Evolutionary conservation across 2,329 filamentous ascomycete genomes (phyloP).

Genomic region (Pestalotiopsis sp.): DNA sequence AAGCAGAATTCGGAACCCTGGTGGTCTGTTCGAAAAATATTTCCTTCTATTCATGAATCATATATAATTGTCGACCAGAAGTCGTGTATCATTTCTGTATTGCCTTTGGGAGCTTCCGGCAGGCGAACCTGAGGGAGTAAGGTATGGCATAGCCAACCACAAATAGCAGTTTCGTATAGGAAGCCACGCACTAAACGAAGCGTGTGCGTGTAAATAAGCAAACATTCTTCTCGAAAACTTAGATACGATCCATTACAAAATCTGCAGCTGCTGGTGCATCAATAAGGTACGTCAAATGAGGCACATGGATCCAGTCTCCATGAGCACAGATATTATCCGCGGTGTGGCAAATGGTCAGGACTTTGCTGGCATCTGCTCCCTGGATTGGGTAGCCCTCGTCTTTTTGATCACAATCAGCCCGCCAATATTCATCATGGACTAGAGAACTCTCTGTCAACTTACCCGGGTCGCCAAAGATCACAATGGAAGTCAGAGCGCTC

Average conservation of each 20-base stretch:
- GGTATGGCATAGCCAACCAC: no score
- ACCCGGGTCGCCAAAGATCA: constrained; percentile 11
- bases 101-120: no score
- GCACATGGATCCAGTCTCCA: constrained; percentile 8
- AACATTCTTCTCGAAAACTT: neutral
- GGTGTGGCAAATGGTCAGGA: constrained; percentile 4
- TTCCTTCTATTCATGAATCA: no score
- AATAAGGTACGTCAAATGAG: constrained; percentile 7
- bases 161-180: no score
- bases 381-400: constrained; percentile 1
- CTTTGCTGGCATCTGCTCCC: neutral
- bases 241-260: neutral
- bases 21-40: no score
- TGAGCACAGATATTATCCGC: constrained; percentile 8
- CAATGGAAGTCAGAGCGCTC: constrained; percentile 3
- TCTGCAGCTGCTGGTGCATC: neutral
- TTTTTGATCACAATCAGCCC: neutral
- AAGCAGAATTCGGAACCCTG: neutral
- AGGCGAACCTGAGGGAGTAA: no score
- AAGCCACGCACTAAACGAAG: neutral
- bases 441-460: neutral
- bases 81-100: no score
- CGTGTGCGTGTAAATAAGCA: neutral
- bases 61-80: no score
- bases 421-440: no score